These are phyloP conservation scores for Termitomyces sp. DNA, from an alignment of 768 basidiomycete species.

Conservation along the genomic window DNA sequence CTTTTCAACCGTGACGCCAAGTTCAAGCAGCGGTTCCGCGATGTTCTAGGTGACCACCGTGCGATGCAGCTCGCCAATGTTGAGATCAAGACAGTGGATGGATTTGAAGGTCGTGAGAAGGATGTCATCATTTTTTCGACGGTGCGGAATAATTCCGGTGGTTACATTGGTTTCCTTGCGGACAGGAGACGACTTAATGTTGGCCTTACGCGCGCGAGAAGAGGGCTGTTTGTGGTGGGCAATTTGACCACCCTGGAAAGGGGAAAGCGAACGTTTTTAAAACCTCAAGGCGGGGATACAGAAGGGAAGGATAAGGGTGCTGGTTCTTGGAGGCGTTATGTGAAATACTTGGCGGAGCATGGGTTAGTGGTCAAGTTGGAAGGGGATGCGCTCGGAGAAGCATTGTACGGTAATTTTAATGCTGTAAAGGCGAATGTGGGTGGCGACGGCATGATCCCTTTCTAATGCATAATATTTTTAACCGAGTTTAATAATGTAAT, in stretches of 20 bases:
- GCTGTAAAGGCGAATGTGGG: constrained; percentile 11
- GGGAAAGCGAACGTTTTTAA: constrained; percentile 28
- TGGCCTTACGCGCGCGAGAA: constrained; percentile 82
- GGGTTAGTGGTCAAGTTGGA: constrained; percentile 46
- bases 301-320: constrained; percentile 33
- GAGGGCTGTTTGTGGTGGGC: constrained; percentile 80
- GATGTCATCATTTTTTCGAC: constrained; percentile 90
- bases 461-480: not conserved
- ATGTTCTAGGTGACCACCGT: constrained; percentile 59
- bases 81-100: constrained; percentile 91
- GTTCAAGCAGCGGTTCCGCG: constrained; percentile 47
- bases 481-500: not conserved
- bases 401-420: constrained; percentile 33
- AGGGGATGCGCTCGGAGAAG: constrained; percentile 35
- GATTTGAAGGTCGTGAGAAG: constrained; percentile 93
- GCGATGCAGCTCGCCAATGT: constrained; percentile 59
- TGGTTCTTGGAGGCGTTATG: constrained; percentile 59
- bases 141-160: constrained; percentile 73
- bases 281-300: not conserved
- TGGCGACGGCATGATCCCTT: not conserved
- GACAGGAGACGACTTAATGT: constrained; percentile 86
- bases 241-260: constrained; percentile 58
- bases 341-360: constrained; percentile 44
- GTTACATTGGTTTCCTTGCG: constrained; percentile 84
- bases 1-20: constrained; percentile 52